Evolutionary conservation across 2,329 filamentous ascomycete genomes (phyloP), one percentile per base, ranked within the genome.

Genomic region (Amauroascus verrucosus): DNA sequence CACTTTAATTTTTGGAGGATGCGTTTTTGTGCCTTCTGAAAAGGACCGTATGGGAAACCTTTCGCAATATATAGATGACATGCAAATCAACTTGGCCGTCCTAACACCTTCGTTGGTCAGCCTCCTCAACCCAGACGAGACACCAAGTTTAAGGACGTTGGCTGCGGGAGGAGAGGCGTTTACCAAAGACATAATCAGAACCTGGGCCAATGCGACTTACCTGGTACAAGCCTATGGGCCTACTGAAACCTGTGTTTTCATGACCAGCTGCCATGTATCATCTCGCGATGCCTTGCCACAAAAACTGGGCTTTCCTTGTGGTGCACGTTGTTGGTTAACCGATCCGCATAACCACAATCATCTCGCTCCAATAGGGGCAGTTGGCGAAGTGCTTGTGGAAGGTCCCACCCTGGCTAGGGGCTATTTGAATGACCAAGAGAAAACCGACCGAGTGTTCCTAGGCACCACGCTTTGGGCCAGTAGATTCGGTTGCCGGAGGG

Each of bases 101-200:
- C 73, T 83, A 62, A 83, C 80, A 0, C 75, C 79, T 0, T 70
- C 77, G 0, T 69, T 82, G n/a, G 77, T 77, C 0, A 58, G 65
- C 3, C 59, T 69, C 2, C 55, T 74, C 3, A 55, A 62, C 6
- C 69, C 67, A 0, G 57, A 64, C 6, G 65, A 70, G 6, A 64
- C 74, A 3, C 67, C 69, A 6, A 64, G 62, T 1, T 59, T 75
- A 6, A 65, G 64, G 24, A 64, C 62, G 0, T 54, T 75, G 65
- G 58, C 61, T 6, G 48, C 65, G 2, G 63, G 59, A 13, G 65
- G 64, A 8, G 64, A 67, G 50, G 62, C 61, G 0, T 53, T 75
- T 65, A 57, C 60, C 2, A 48, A 63, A 9, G 63, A 67, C 50
- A 54, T 58, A 18, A 53, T 60, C 4, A 49, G 57, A 9, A 54